Evolutionary conservation across 148 eudicot species (phyloP).

Genomic region (Cornus controversa): DNA sequence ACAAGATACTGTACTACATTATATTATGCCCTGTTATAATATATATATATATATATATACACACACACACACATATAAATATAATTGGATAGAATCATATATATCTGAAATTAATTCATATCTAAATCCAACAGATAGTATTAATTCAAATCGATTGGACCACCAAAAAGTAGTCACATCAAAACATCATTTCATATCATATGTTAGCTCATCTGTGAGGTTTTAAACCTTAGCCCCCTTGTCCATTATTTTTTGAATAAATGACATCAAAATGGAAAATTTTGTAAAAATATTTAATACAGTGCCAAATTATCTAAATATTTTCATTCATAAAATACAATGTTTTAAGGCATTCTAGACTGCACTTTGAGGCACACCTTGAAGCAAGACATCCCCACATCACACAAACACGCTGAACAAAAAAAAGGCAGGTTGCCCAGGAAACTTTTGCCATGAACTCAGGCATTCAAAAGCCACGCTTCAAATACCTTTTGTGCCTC

Average conservation of each 20-base stretch:
- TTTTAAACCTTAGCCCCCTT: too few relatives aligned
- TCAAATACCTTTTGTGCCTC: background rate
- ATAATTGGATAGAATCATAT: too few relatives aligned
- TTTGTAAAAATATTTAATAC: too few relatives aligned
- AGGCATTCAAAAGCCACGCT: background rate
- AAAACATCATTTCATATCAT: too few relatives aligned
- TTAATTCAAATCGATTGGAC: background rate
- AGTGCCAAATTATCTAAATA: background rate
- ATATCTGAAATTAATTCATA: background rate
- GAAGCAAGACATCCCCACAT: too few relatives aligned
- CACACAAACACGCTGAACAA: too few relatives aligned
- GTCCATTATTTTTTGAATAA: too few relatives aligned
- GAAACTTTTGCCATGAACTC: background rate
- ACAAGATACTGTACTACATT: background rate
- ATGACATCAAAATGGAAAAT: background rate
- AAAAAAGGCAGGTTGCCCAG: too few relatives aligned
- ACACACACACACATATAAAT: too few relatives aligned
- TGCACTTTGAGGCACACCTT: background rate
- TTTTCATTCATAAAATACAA: background rate
- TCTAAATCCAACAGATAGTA: background rate
- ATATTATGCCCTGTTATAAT: background rate
- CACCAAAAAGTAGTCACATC: background rate
- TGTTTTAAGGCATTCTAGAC: background rate
- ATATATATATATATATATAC: too few relatives aligned
- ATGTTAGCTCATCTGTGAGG: too few relatives aligned